phyloP scores from a whole-genome alignment of 2,329 filamentous ascomycete genomes.

The Aspergillus amoenus region DNA sequence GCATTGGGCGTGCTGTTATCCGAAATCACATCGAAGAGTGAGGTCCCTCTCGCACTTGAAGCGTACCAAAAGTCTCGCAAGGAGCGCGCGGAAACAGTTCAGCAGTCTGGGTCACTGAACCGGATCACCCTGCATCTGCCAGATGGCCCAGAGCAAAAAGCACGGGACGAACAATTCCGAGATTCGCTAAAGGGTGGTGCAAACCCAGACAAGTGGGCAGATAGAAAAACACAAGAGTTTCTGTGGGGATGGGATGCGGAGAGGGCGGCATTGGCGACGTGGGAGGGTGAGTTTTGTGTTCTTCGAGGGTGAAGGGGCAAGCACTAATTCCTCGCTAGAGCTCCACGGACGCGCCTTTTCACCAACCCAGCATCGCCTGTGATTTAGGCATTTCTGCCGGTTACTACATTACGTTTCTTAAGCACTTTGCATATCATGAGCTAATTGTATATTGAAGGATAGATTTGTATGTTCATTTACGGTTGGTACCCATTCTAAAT shows the following conservation, averaged over 20 bases:
- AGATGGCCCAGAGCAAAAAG: conserved; percentile 40
- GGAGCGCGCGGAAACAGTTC: conserved; percentile 39
- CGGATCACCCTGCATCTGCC: conserved; percentile 38
- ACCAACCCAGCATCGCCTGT: neutral
- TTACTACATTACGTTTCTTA: neutral
- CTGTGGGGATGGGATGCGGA: conserved; percentile 41
- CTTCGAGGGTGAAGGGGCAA: neutral
- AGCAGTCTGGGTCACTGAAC: conserved; percentile 37
- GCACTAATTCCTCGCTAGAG: neutral
- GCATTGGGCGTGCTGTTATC: conserved; percentile 37
- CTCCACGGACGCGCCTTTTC: neutral
- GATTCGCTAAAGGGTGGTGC: conserved; percentile 24
- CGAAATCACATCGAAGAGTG: conserved; percentile 27
- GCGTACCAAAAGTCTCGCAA: conserved; percentile 41
- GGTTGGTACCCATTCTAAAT: neutral
- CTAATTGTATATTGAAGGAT: neutral
- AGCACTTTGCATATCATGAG: neutral
- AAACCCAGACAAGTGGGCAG: conserved; percentile 64
- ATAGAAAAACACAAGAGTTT: conserved; percentile 60
- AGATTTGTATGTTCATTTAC: neutral
- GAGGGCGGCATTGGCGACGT: conserved; percentile 30
- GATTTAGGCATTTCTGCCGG: neutral
- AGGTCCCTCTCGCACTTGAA: conserved; percentile 35
- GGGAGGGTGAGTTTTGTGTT: conserved; percentile 25
- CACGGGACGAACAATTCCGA: conserved; percentile 41